Evolutionary conservation across 768 basidiomycete species (phyloP).

Genomic region (Russula abietina): DNA sequence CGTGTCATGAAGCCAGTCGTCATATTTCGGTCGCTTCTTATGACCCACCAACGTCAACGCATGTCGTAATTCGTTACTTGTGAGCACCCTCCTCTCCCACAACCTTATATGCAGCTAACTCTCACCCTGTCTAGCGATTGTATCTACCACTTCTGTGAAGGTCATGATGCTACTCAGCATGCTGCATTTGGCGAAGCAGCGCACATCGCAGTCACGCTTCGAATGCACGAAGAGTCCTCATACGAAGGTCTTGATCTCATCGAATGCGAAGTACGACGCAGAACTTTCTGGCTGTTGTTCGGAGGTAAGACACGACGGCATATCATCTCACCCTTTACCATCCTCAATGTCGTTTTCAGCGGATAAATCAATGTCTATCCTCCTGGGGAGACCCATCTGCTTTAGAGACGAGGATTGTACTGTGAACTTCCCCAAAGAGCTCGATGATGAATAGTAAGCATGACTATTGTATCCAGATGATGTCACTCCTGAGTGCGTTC

Average conservation of each 20-base stretch:
- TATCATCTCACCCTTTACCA: conserved; percentile 5
- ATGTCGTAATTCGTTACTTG: conserved; percentile 87
- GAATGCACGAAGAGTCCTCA: conserved; percentile 81
- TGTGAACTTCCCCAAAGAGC: conserved; percentile 79
- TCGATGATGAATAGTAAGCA: conserved; percentile 85
- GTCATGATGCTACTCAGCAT: conserved; percentile 81
- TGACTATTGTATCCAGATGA: conserved; percentile 22
- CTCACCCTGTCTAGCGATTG: conserved; percentile 49
- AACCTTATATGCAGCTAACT: conserved; percentile 9
- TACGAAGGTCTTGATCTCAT: conserved; percentile 81
- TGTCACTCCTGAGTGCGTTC: conserved; percentile 16
- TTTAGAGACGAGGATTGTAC: conserved; percentile 89
- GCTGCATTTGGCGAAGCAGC: conserved; percentile 84
- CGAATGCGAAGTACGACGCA: conserved; percentile 79
- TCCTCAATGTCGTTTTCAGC: conserved; percentile 39
- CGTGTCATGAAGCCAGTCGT: conserved; percentile 75
- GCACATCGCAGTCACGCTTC: conserved; percentile 73
- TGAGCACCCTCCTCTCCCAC: conserved; percentile 36
- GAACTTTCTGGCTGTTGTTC: conserved; percentile 86
- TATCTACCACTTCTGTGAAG: conserved; percentile 84
- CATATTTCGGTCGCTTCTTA: conserved; percentile 76
- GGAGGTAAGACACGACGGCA: conserved; percentile 50
- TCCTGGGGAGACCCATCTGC: conserved; percentile 78
- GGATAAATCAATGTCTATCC: conserved; percentile 85
- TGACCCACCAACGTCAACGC: conserved; percentile 77